A percentile compares a stretch with the other conserved stretches of the same genome.
phyloP scores from a whole-genome alignment of 2,329 filamentous ascomycete species.

The Colletotrichum navitas region DNA sequence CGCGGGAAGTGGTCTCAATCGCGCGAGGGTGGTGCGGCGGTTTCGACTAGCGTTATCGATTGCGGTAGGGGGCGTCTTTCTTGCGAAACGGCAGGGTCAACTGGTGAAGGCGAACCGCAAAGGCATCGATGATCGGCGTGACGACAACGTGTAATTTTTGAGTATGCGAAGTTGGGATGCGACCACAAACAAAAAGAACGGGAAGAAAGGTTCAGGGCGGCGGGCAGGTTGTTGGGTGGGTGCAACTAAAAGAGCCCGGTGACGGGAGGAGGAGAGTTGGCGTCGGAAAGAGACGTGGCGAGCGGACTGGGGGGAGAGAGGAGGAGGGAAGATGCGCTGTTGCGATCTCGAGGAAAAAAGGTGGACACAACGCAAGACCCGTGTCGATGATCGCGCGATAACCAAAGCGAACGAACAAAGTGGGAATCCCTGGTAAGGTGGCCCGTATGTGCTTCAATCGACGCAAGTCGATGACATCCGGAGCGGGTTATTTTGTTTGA shows the following conservation, averaged over 20 bases:
- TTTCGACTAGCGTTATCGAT: conserved; percentile 38
- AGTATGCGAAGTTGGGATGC: conserved; percentile 37
- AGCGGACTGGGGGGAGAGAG: conserved; percentile 13
- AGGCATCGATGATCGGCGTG: conserved; percentile 42
- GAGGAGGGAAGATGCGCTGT: conserved; percentile 29
- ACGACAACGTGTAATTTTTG: conserved; percentile 31
- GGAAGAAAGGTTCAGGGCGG: conserved; percentile 30
- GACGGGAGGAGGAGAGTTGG: conserved; percentile 32
- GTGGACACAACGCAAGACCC: conserved; percentile 16
- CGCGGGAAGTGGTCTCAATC: conserved; percentile 36
- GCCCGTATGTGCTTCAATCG: conserved; percentile 28
- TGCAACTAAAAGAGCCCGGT: conserved; percentile 41
- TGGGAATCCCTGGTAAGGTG: conserved; percentile 27
- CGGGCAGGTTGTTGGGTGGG: conserved; percentile 36
- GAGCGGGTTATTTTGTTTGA: conserved; percentile 6
- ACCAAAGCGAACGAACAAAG: conserved; percentile 37
- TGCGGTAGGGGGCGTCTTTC: conserved; percentile 21
- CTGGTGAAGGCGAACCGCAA: conserved; percentile 31
- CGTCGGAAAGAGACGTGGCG: conserved; percentile 28
- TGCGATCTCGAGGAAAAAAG: conserved; percentile 15
- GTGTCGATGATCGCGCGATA: conserved; percentile 27
- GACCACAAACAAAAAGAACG: conserved; percentile 33
- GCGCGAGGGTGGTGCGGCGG: conserved; percentile 22
- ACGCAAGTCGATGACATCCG: conserved; percentile 28
- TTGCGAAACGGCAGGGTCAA: conserved; percentile 32